Base-by-base conservation (phyloP, 306 rosid species). In the Dalbergia oliveri region DNA sequence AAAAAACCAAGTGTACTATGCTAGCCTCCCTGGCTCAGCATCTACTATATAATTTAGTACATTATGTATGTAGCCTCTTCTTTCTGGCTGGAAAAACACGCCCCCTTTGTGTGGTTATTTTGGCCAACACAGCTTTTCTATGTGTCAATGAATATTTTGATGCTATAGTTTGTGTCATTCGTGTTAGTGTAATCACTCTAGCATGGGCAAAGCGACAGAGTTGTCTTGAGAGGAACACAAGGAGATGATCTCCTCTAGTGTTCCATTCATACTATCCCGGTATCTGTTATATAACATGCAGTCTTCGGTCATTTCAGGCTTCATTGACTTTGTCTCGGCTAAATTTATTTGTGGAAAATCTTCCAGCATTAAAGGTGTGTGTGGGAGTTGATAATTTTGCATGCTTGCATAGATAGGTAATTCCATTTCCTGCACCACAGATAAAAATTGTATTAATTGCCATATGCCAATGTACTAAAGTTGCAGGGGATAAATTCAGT, bases 171-270 rank as follows among this genome's bases (percentile, higher is more conserved):
- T 66, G 63, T 71, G 64, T 67, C 41, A 59, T 67, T 47, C 39
- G 19, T 11, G 86, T 87, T 79, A 58, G 81, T 73, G 13, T 72
- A 69, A 26, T 84, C 77, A 81, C 67, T 88, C 83, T 86, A 87
- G 90, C 90, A 90, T 80, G 56, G 97, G 60, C 70, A 87, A 84
- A 49, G 90, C 78, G 62, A 60, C 23, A 12, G 89, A 69, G 67
- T 90, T 87, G 47, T 92, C 89, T 18, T 88, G 89, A 72, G 94
- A 83, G 68, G 89, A 89, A 79, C 96, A 90, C 54, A 89, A 63
- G 16, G 98, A 86, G 76, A 94, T 90, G 77, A 94, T 90, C 66
- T 94, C 98, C 85, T 94, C 97, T 65, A 94, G 81, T 15, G 94
- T 82, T 86, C 93, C 96, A 82, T 88, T 94, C 94, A 88, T 83